These are phyloP conservation scores for Apiospora kogelbergensis DNA, from an alignment of 2,329 filamentous ascomycete species.

Conservation along the genomic window DNA sequence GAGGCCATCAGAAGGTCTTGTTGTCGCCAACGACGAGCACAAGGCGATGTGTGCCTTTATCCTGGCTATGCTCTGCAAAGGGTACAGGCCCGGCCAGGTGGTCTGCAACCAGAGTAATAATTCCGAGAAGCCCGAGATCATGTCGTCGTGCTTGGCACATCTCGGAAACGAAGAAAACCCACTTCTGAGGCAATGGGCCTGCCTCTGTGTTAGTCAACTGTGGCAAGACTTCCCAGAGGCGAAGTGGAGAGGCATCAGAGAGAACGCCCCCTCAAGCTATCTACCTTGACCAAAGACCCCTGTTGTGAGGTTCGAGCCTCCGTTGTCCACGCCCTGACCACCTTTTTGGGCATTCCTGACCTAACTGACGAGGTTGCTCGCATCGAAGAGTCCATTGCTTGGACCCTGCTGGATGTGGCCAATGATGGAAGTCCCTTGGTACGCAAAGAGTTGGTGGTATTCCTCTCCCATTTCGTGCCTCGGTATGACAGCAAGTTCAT, in stretches of 20 bases:
- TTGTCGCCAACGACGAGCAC: constrained; percentile 90
- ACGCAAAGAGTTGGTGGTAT: constrained; percentile 87
- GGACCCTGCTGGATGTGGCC: constrained; percentile 86
- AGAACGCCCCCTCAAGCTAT: constrained; percentile 78
- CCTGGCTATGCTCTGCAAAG: constrained; percentile 93
- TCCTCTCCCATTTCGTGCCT: constrained; percentile 87
- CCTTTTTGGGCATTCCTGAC: constrained; percentile 90
- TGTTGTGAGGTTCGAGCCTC: constrained; percentile 91
- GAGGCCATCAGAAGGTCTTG: constrained; percentile 78
- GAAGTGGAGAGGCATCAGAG: constrained; percentile 93
- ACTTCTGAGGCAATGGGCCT: constrained; percentile 90
- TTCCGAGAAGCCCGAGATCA: constrained; percentile 59
- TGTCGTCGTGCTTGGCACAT: constrained; percentile 83
- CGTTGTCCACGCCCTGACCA: constrained; percentile 90
- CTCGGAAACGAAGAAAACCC: constrained; percentile 84
- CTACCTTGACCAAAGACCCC: constrained; percentile 77
- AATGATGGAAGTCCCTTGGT: constrained; percentile 94
- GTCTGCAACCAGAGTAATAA: constrained; percentile 75
- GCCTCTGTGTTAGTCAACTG: constrained; percentile 90
- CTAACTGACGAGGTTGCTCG: constrained; percentile 87
- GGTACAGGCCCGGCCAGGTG: constrained; percentile 86
- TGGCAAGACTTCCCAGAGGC: constrained; percentile 90
- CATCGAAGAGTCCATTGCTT: constrained; percentile 87
- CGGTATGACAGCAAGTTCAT: constrained; percentile 92
- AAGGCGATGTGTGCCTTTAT: constrained; percentile 99